These are phyloP conservation scores for Penicillium sp. DNA, from an alignment of 2,329 filamentous ascomycete species.

Conservation along the genomic window DNA sequence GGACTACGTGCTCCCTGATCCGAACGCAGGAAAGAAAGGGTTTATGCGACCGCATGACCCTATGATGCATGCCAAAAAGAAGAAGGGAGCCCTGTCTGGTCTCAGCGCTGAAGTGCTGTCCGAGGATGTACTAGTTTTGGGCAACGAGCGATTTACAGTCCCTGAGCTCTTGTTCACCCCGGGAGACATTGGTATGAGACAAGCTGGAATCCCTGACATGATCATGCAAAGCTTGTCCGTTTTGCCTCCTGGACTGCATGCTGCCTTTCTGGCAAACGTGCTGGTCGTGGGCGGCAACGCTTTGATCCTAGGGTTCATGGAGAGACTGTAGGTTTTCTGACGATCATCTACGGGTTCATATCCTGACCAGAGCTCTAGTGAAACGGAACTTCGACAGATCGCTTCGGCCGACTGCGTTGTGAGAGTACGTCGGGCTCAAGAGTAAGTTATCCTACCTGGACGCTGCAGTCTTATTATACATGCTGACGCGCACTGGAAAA, in stretches of 20 bases:
- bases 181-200: conserved; percentile 76
- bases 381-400: conserved; percentile 68
- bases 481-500: conserved; percentile 23
- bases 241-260: conserved; percentile 79
- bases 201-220: conserved; percentile 78
- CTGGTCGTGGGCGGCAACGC: conserved; percentile 85
- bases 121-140: conserved; percentile 81
- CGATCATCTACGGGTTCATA: not conserved
- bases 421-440: conserved; percentile 64
- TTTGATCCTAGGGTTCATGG: conserved; percentile 74
- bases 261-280: conserved; percentile 79
- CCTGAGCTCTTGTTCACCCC: conserved; percentile 89
- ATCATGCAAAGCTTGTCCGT: conserved; percentile 72
- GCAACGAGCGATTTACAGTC: conserved; percentile 87
- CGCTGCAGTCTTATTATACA: conserved; percentile 3
- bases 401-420: conserved; percentile 76
- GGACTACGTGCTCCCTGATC: conserved; percentile 90
- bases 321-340: conserved; percentile 58
- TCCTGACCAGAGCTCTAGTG: conserved; percentile 33
- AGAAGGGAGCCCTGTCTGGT: conserved; percentile 50
- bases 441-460: conserved; percentile 45
- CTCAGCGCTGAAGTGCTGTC: conserved; percentile 47
- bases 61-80: conserved; percentile 53
- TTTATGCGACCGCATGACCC: conserved; percentile 76
- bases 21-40: conserved; percentile 62